Base-by-base conservation (phyloP, 2,329 filamentous ascomycete genomes). In the Neocatenulostroma microsporum region DNA sequence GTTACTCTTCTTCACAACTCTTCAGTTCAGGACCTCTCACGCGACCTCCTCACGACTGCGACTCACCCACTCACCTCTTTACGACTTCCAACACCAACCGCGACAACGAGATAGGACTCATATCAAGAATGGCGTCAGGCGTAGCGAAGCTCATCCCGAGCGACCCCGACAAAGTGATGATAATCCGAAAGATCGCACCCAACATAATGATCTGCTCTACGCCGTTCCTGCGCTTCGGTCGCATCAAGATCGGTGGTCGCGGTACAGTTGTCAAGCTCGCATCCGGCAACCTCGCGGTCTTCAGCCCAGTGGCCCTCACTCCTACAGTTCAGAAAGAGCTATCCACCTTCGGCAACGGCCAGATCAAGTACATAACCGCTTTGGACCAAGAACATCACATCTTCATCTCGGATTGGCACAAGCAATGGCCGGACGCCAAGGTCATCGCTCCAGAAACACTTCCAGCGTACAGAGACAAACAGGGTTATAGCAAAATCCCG, bases 351-450 rank as follows among this genome's bases (percentile, higher is more conserved):
- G 49, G 41, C n/a, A 41, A 28, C 18, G 79, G 80, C 33, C 72
- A 77, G 27, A 76, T 95, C 35, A 75, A 73, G 48, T 96, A 96
- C 70, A 80, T 98, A 47, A 70, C 89, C 18, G 89, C 91, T 1
- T 77, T 82, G 1, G 91, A 98, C 61, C 72, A 84, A 35, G 87
- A 98, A 67, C 91, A 98, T 63, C 91, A 98, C 72, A 85, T 98
- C 58, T 93, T 91, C 68, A 60, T 98, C 37, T 81, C 83, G 0
- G 72, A 84, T 32, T 98, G 91, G 89, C 78, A 83, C 53, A 67
- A 74, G 32, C 83, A 77, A 18, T 96, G 77, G 58, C 88, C 89
- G 0, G 61, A 73, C 27, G 88, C 89, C 21, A 79, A 80, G 51
- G 72, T 98, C 32, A 74, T 96, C 51, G 89, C 80, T 1, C 83